These are phyloP conservation scores for Hymenoscyphus fraxineus DNA, from an alignment of 2,329 filamentous ascomycete genomes.

Conservation along the genomic window DNA sequence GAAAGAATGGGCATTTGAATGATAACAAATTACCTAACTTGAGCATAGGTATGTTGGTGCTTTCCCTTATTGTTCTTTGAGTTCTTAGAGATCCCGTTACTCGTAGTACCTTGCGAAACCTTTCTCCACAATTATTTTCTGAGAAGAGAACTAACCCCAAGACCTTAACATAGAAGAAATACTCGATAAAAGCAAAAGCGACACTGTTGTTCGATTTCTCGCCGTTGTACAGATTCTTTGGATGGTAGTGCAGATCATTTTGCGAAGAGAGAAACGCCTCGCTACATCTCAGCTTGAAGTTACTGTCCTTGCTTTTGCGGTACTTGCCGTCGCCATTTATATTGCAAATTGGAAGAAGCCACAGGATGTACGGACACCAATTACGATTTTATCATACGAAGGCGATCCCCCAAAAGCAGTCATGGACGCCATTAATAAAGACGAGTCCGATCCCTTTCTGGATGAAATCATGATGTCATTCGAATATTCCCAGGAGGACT, in stretches of 20 bases:
- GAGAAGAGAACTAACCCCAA: no score
- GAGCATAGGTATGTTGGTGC: background rate
- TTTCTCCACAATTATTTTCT: background rate
- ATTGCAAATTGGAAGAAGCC: slow-evolving; percentile 15
- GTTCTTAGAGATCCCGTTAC: background rate
- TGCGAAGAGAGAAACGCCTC: slow-evolving; percentile 2
- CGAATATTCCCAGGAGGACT: background rate
- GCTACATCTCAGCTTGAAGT: slow-evolving; percentile 20
- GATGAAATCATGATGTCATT: background rate
- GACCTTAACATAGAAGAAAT: slow-evolving; percentile 41
- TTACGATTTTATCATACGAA: background rate
- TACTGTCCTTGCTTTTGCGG: slow-evolving; percentile 13
- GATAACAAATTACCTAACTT: background rate
- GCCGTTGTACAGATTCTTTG: slow-evolving; percentile 18
- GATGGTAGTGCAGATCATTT: slow-evolving; percentile 11
- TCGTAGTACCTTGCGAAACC: background rate
- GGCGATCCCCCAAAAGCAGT: background rate
- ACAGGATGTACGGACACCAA: slow-evolving; percentile 10
- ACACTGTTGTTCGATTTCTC: slow-evolving; percentile 12
- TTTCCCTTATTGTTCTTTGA: no score
- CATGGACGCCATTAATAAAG: background rate
- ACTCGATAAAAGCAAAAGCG: slow-evolving; percentile 40
- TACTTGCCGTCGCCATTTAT: slow-evolving; percentile 14
- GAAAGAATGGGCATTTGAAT: background rate
- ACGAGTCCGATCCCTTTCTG: no score